phyloP scores from a whole-genome alignment of 768 basidiomycete species.

The Lenzites betulinus region DNA sequence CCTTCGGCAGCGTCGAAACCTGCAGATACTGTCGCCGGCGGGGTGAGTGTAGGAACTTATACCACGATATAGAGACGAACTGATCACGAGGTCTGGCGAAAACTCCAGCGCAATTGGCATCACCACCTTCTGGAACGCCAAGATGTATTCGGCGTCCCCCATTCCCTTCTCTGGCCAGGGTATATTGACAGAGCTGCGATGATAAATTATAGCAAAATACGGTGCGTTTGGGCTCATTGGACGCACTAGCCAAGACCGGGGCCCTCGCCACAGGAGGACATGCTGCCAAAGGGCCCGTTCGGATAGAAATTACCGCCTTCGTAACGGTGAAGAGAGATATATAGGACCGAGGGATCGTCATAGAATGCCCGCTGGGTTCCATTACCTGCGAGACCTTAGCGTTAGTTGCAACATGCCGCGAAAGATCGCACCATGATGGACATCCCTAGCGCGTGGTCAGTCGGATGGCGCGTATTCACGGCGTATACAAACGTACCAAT shows the following conservation, averaged over 20 bases:
- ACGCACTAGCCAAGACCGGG: constrained; percentile 83
- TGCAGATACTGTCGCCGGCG: constrained; percentile 73
- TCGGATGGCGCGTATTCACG: not conserved
- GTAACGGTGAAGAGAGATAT: constrained; percentile 94
- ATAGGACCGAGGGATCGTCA: constrained; percentile 88
- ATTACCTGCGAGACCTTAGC: constrained; percentile 60
- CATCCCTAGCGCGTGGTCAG: constrained; percentile 63
- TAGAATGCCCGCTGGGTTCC: constrained; percentile 97
- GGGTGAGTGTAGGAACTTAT: not conserved
- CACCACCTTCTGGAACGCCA: constrained; percentile 93
- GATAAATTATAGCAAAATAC: too few relatives aligned
- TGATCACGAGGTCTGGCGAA: constrained; percentile 92
- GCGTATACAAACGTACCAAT: constrained; percentile 70
- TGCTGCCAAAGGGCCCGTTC: constrained; percentile 83
- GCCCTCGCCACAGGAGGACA: constrained; percentile 86
- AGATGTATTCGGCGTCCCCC: constrained; percentile 94
- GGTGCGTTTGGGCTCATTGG: too few relatives aligned
- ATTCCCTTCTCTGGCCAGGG: constrained; percentile 91
- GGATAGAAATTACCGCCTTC: constrained; percentile 93
- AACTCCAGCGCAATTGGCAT: constrained; percentile 99
- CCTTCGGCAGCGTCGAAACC: constrained; percentile 97
- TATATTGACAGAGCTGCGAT: constrained; percentile 84
- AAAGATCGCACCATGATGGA: constrained; percentile 76
- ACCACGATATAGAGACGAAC: constrained; percentile 47
- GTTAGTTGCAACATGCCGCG: not conserved